Evolutionary conservation across 371 early-diverging fungal species (phyloP).

Genomic region (Parasitella parasitica): DNA sequence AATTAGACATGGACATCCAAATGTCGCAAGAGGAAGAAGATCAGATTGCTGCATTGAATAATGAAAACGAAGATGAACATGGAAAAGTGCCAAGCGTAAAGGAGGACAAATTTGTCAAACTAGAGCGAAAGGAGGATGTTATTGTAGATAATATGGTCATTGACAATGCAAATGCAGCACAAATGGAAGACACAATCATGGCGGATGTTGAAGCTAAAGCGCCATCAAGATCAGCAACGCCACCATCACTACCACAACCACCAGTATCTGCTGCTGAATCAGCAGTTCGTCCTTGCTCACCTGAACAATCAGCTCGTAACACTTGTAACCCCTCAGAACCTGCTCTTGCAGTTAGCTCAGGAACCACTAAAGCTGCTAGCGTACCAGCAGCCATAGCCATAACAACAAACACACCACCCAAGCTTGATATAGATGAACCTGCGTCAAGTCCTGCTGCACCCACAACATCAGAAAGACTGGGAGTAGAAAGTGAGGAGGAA

Average conservation of each 20-base stretch:
- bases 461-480: neutral
- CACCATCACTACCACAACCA: neutral
- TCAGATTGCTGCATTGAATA: constrained; percentile 28
- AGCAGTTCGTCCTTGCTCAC: too few relatives aligned
- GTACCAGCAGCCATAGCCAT: neutral
- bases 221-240: neutral
- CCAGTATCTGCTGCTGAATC: neutral
- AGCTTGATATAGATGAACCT: neutral
- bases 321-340: neutral
- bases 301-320: neutral
- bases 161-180: neutral
- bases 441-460: neutral
- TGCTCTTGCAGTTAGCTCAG: neutral
- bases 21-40: constrained; percentile 40
- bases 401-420: neutral
- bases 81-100: neutral
- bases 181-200: constrained; percentile 7
- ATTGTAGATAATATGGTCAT: neutral
- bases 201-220: neutral
- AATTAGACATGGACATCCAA: constrained; percentile 8
- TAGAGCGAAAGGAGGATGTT: neutral
- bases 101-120: neutral
- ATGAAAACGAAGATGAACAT: constrained; percentile 19
- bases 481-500: constrained; percentile 44
- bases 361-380: neutral